phyloP scores from a whole-genome alignment of 2,329 filamentous ascomycete genomes.

The Penicillium polonicum region DNA sequence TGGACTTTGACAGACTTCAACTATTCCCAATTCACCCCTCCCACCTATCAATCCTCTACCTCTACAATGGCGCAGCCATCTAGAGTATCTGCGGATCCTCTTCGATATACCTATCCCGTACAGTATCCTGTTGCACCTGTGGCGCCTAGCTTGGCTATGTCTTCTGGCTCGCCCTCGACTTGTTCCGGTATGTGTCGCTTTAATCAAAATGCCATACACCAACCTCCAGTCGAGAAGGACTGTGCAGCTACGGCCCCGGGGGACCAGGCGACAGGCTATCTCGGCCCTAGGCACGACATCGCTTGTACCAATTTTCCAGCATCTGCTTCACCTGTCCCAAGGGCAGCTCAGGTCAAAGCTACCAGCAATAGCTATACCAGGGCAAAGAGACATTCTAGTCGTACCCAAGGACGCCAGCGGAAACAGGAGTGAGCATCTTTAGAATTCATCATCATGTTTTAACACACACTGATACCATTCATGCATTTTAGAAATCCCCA shows the following conservation, averaged over 20 bases:
- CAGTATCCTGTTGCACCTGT: not conserved
- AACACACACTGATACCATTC: not conserved
- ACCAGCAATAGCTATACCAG: not conserved
- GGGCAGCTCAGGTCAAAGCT: rapidly evolving
- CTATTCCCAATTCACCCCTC: not conserved
- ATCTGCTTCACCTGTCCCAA: not conserved
- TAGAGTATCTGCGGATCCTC: not conserved
- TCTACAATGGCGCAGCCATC: not conserved
- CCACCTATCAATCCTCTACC: not conserved
- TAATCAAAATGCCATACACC: not conserved
- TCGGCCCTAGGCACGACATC: not conserved
- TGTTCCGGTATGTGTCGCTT: not conserved
- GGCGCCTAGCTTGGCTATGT: too few species aligned
- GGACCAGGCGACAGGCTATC: not conserved
- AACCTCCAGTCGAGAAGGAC: not conserved
- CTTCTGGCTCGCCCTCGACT: not conserved
- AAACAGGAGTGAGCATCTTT: not conserved
- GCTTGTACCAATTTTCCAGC: not conserved
- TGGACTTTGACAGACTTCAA: not conserved
- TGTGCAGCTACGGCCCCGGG: not conserved
- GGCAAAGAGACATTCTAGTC: not conserved
- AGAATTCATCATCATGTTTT: not conserved
- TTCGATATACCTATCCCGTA: not conserved
- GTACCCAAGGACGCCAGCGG: not conserved
- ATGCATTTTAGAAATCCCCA: not conserved